These are phyloP conservation scores for Chlamydomonas eustigma DNA, from an alignment of 139 green algal genomes.

Conservation along the genomic window DNA sequence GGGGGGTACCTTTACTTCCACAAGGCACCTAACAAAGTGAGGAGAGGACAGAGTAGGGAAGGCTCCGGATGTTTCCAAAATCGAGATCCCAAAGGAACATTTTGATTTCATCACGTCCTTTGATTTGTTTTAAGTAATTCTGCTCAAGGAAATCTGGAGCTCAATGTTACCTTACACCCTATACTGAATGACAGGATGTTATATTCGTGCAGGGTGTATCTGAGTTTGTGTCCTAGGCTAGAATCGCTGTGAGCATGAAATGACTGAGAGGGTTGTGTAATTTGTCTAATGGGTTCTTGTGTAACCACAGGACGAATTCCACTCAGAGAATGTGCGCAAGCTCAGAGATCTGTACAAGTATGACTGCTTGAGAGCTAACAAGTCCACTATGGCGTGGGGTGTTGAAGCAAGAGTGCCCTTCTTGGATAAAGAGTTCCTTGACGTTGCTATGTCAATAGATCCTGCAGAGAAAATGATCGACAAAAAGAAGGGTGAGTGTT, in stretches of 20 bases:
- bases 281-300: no score
- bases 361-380: constrained; percentile 96
- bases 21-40: constrained; percentile 79
- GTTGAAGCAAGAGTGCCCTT: constrained; percentile 93
- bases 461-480: constrained; percentile 87
- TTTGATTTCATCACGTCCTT: no score
- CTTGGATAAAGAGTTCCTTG: constrained; percentile 88
- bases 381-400: constrained; percentile 90
- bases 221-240: no score
- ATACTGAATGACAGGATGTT: no score
- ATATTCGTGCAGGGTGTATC: no score
- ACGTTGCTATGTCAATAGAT: constrained; percentile 88
- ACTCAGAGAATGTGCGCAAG: constrained; percentile 85
- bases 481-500: constrained; percentile 46
- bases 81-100: no score
- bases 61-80: no score
- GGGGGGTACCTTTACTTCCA: constrained; percentile 99
- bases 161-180: no score
- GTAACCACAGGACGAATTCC: constrained; percentile 86
- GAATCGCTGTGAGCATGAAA: no score
- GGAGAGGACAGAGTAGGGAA: not conserved
- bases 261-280: no score
- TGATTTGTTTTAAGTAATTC: no score
- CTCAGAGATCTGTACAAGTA: constrained; percentile 89
- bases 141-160: no score